Evolutionary conservation across 1,284 basidiomycete species (phyloP), one percentile per base, ranked within the genome.

Genomic region (Leccinum solheimii): DNA sequence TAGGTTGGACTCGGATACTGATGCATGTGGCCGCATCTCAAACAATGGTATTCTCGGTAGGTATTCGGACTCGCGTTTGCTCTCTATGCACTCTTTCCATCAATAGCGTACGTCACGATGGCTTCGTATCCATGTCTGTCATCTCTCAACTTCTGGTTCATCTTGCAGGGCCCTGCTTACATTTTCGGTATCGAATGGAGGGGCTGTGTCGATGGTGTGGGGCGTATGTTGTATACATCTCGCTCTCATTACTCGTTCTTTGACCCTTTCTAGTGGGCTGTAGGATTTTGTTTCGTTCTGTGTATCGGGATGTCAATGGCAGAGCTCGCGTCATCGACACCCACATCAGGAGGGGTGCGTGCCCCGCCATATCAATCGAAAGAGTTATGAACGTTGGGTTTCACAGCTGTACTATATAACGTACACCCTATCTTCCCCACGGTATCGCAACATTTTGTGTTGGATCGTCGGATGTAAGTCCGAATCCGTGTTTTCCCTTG

Each of bases 401-500:
- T 45, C 23, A 50, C 30, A 70, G 69, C 53, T 80, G 8, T 80
- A 80, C 62, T 80, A 75, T 57, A 76, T 77, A 73, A 78, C 79
- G 3, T 73, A 78, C 62, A 66, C 58, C 13, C 67, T 77, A 26
- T 72, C 79, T 0, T 72, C 78, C 2, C 68, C 73, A 14, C 66
- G 67, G 48, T 76, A 64, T 55, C 69, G 75, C 13, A 73, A 70
- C 51, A 60, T 80, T 32, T 64, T 80, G 21, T 77, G 72, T 38
- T 80, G 80, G 79, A 68, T 78, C 19, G 79, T 79, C n/a, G 79
- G 79, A 26, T 80, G 78, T 75, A 59, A 50, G 67, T 72, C 10
- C 30, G 8, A 32, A 32, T 19, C 1, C 30, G 16, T 59, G 27
- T 14, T 14, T 16, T 50, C 34, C 7, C 8, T 62, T n/a, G 13